Percentiles rank a stretch among this genome's conserved stretches.
Evolutionary conservation across 768 basidiomycete species (phyloP).

Genomic region (Mycena olivaceomarginata): DNA sequence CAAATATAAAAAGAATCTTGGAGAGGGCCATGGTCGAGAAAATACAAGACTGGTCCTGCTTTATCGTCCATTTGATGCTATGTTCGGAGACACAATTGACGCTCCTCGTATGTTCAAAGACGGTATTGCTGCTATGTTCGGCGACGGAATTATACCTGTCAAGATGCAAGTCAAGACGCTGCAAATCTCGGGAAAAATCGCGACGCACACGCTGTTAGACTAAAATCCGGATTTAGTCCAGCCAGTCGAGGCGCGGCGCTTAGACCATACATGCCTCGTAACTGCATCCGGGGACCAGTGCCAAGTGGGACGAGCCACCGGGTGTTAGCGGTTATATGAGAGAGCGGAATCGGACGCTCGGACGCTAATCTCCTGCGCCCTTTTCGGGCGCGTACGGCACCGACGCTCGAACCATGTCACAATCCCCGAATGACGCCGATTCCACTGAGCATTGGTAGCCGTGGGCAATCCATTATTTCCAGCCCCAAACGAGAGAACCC

Average conservation of each 20-base stretch:
- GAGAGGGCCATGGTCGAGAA: slow-evolving; percentile 20
- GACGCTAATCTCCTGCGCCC: slow-evolving; percentile 10
- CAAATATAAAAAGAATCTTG: slow-evolving; percentile 19
- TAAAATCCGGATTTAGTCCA: neutral
- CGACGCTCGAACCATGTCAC: neutral
- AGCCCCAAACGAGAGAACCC: too few species aligned
- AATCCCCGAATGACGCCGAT: too few species aligned
- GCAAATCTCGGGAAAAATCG: slow-evolving; percentile 10
- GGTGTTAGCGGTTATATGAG: neutral
- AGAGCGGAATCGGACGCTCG: neutral
- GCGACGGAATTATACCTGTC: neutral
- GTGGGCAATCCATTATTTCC: too few species aligned
- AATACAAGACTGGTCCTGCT: neutral
- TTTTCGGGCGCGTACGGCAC: slow-evolving; percentile 11
- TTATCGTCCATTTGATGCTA: neutral
- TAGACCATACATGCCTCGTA: neutral
- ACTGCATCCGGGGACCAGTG: neutral
- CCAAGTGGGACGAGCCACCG: neutral
- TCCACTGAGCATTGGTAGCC: too few species aligned
- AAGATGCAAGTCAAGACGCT: neutral
- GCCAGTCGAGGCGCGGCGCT: neutral
- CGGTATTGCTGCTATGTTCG: too few species aligned
- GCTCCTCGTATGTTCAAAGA: too few species aligned
- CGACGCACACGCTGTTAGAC: neutral
- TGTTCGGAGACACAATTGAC: neutral